Evolutionary conservation across 2,329 filamentous ascomycete species (phyloP), one percentile per base, ranked within the genome.

Genomic region (Ascomycota sp.): DNA sequence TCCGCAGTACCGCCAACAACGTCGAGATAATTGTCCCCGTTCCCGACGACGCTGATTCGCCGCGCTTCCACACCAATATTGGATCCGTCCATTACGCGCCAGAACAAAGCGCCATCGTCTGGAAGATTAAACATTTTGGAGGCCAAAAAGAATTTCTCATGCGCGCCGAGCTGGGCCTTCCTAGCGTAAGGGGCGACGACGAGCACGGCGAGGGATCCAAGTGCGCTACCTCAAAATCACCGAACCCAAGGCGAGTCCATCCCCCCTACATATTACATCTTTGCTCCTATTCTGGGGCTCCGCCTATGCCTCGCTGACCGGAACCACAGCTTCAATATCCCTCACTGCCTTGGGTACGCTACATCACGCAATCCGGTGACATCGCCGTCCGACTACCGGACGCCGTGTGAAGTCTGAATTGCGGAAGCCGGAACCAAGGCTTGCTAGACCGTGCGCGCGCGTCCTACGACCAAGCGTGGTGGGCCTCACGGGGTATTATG

Each of bases 91-190:
- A 98, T 57, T 98, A 98, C 50, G 86, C 86, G 4, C 89, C 89
- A 1, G 89, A 98, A 54, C 86, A 93, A 47, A 91, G 81, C 38
- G 86, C 86, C 34, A 98, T 98, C 42, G 79, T 98, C 30, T 98
- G 89, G 89, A 98, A 98, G 63, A 98, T 98, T 53, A 98, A 98
- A 63, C 89, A 98, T 47, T 98, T 98, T 53, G 89, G 89, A 27
- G 89, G 89, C n/a, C 73, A 75, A 42, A 98, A 98, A 56, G 89
- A 98, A 50, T 98, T 98, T 46, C 63, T 98, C 42, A 98, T 98
- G 89, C 78, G 89, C 33, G 89, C 89, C 12, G 89, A 98, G 58
- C 65, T 98, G 9, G 89, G 89, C 29, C 61, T 98, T 26, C 89
- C 89, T 0, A 92, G 81, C 34, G 89, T 98, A 13, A 75, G 89